Base-by-base conservation (phyloP, 345 rosid species). In the Leavenworthia alabamica region DNA sequence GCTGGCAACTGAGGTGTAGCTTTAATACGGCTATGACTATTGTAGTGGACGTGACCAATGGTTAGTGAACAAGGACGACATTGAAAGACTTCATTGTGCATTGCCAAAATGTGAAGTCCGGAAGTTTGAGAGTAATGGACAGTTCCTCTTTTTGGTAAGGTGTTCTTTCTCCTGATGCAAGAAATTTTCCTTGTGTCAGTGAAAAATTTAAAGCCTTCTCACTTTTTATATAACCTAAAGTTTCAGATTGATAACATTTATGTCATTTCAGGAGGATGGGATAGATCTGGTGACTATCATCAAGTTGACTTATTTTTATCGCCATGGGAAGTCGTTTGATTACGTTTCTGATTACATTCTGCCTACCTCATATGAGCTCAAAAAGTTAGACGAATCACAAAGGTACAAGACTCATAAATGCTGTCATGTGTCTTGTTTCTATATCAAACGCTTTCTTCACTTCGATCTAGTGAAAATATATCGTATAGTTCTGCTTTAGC, bases 111-210 rank as follows among this genome's bases (percentile, higher is more conserved):
- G 87, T 70, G 87, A 78, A 54, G 67, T 52, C 44, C 88, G 96
- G 29, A 60, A n/a, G 5, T 78, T 84, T 47, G 33, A 69, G 43
- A 80, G 76, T 59, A 67, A 58, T 54, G 84, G 86, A 24, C 98
- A 84, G 67, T 83, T 86, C 59, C 83, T 82, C 56, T 80, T 89
- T 77, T 62, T 89, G 88, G 97, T 89, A 75, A 35, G 54, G 54
- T 50, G 26, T n/a, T n/a, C n/a, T n/a, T n/a, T n/a, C n/a, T n/a
- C n/a, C 48, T 55, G 28, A 67, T 64, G n/a, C n/a, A n/a, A n/a
- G 50, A 33, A 33, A 1, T 33, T 9, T 42, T 44, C 8, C 41
- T 10, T 48, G 48, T 37, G 49, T 29, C 51, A 28, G 24, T 41
- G 12, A n/a, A 8, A 29, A 20, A 19, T 14, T n/a, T n/a, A n/a